A percentile compares a stretch with the other conserved stretches of the same genome.
phyloP scores from a whole-genome alignment of 768 basidiomycete genomes.

The Lentinula sp. region DNA sequence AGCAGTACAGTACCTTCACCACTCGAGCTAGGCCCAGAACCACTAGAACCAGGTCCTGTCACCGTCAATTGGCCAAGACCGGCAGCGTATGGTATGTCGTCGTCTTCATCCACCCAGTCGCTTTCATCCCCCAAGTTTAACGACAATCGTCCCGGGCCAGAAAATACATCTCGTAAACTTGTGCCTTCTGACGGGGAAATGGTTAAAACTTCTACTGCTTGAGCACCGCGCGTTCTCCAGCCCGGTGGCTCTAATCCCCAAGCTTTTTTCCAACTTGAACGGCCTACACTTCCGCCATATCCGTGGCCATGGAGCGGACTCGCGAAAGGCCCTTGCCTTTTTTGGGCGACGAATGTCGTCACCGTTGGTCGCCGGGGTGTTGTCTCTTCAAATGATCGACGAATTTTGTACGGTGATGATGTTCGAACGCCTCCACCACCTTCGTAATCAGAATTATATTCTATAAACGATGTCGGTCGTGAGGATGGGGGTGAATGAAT shows the following conservation, averaged over 20 bases:
- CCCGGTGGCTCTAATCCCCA: constrained; percentile 87
- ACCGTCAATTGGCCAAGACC: constrained; percentile 64
- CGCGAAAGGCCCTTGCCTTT: constrained; percentile 67
- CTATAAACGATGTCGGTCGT: constrained; percentile 72
- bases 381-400: background rate
- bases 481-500: constrained; percentile 72
- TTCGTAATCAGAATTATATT: constrained; percentile 60
- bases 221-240: constrained; percentile 66
- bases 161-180: constrained; percentile 74
- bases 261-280: constrained; percentile 83
- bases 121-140: constrained; percentile 66
- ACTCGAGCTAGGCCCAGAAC: background rate
- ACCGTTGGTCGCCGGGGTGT: constrained; percentile 12
- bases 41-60: constrained; percentile 12
- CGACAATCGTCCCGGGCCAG: constrained; percentile 60
- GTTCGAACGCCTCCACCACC: constrained; percentile 39
- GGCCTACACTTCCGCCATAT: constrained; percentile 41
- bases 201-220: constrained; percentile 75
- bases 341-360: constrained; percentile 76
- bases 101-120: constrained; percentile 88
- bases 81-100: constrained; percentile 71
- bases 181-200: constrained; percentile 51
- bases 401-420: constrained; percentile 52
- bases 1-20: constrained; percentile 37
- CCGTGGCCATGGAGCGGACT: constrained; percentile 43